Base-by-base conservation (phyloP, 2,329 filamentous ascomycete genomes). In the Diaporthe ampelina region DNA sequence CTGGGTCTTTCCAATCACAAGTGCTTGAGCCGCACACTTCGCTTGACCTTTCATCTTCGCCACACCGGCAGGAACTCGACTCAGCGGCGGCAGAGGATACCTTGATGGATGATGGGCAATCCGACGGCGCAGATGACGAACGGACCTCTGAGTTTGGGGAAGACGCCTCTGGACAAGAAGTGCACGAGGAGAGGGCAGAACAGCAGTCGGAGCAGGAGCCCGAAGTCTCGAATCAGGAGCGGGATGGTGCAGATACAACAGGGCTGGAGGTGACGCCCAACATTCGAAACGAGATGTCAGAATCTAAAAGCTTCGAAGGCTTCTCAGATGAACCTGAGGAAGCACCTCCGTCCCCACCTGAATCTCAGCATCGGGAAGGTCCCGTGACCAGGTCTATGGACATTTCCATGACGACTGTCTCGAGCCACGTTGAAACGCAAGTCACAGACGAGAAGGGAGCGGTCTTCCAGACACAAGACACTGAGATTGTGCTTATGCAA, bases 341-440 rank as follows among this genome's bases (percentile, higher is more conserved):
- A 21, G 71, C 67, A n/a, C 57, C 71, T 7, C 65, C 65, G 21
- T 70, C 57, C 24, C 71, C 65, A 19, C 58, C 70, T 21, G 52
- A 37, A 24, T 69, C 70, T 8, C 73, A 73, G 45, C 21, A 65
- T 8, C 54, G 48, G 29, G 26, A 48, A 21, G 63, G 40, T 24
- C 50, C 52, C 13, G 10, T 17, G 29, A 59, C 43, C 11, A 58
- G 17, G 24, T 32, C 52, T 37, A 21, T 68, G 40, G 74, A 75
- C n/a, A 26, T 57, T 32, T 67, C 65, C 40, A 56, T 71, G 35
- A 71, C 72, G 17, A 74, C 68, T 10, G 54, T 72, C 13, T 50
- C 68, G 6, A 68, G 61, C 17, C 56, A 72, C 11, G 21, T 56
- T 15, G 74, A 72, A 45, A 69, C 74, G 17, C 56, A 72, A 32